Conservation (phyloP, 192 early-diverging fungal genomes). For the Coemansia nantahalensis region DNA sequence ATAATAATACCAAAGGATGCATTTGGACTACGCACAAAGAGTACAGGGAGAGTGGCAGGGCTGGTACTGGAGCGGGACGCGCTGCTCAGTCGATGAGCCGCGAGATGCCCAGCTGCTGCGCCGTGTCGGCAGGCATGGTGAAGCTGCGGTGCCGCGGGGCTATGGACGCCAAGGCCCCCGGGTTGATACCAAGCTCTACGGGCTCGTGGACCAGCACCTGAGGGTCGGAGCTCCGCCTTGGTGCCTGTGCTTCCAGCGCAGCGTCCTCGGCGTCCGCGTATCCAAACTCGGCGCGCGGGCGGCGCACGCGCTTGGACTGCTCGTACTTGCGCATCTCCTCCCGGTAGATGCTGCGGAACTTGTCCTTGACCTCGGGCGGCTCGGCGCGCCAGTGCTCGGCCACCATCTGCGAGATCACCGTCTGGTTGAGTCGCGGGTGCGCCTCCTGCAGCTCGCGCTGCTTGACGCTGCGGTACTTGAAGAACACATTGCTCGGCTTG, state of each 20-base stretch:
- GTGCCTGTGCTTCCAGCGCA: no score
- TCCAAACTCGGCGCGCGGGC: constrained; percentile 4
- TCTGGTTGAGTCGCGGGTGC: constrained; percentile 52
- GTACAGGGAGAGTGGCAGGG: background rate
- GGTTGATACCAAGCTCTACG: background rate
- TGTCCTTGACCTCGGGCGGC: constrained; percentile 37
- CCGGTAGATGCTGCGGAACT: constrained; percentile 37
- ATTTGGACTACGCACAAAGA: no score
- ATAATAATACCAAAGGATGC: no score
- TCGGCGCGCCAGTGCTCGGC: constrained; percentile 54
- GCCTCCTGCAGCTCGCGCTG: constrained; percentile 32
- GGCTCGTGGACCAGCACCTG: background rate
- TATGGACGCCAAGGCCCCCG: background rate
- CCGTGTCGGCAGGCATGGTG: constrained; percentile 14
- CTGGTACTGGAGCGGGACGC: no score
- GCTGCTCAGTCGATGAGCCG: constrained; percentile 22
- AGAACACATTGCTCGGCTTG: constrained; percentile 54
- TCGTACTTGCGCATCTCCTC: constrained; percentile 50
- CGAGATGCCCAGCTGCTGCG: constrained; percentile 20
- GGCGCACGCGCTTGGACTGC: constrained; percentile 28
- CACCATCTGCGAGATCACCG: constrained; percentile 51
- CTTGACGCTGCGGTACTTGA: constrained; percentile 54
- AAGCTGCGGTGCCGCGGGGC: constrained; percentile 20
- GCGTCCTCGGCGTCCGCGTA: constrained; percentile 7
- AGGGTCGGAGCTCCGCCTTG: constrained; percentile 3